phyloP scores from a whole-genome alignment of 192 early-diverging fungal genomes.

The Gaertneriomyces semiglobifer region DNA sequence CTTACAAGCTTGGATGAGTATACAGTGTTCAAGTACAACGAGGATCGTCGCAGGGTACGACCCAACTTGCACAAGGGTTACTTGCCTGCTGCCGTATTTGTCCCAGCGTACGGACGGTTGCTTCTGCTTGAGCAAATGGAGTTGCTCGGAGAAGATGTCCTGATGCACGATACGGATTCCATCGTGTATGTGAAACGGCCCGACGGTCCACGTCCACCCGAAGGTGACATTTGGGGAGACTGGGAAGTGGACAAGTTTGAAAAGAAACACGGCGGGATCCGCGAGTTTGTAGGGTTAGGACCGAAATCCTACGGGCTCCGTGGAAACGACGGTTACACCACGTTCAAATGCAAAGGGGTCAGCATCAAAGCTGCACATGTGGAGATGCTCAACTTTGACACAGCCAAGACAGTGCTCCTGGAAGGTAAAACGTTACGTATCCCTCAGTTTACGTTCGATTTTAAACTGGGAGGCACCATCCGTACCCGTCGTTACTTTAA shows the following conservation, averaged over 20 bases:
- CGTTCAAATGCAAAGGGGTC: not conserved
- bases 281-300: not conserved
- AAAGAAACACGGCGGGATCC: not conserved
- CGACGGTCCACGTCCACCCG: not conserved
- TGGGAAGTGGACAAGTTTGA: not conserved
- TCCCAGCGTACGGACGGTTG: not conserved
- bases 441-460: not conserved
- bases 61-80: conserved; percentile 1
- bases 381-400: not conserved
- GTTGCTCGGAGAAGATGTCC: not conserved
- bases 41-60: not conserved
- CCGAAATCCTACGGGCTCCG: not conserved
- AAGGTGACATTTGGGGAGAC: no score
- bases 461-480: not conserved
- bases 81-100: conserved; percentile 1
- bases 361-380: not conserved
- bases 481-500: not conserved
- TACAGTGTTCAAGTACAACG: not conserved
- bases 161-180: conserved; percentile 2
- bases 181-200: not conserved
- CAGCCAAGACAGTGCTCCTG: not conserved
- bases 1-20: not conserved
- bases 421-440: no score
- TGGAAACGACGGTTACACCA: not conserved
- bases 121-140: not conserved